phyloP scores from a whole-genome alignment of 164 flowering plant species.

The Stephania cephalantha region DNA sequence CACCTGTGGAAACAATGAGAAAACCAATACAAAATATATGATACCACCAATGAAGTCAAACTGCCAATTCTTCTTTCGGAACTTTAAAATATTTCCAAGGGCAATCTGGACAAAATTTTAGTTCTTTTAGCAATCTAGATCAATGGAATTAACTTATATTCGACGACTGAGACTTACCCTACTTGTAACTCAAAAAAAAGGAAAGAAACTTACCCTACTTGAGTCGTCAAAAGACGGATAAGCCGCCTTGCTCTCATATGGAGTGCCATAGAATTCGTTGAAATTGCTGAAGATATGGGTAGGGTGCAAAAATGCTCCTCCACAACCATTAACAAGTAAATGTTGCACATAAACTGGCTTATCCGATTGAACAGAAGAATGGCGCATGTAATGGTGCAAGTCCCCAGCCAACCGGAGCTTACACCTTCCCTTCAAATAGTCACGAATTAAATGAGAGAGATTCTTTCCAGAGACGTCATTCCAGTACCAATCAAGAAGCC shows the following conservation, averaged over 20 bases:
- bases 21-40: constrained; percentile 77
- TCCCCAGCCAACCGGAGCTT: constrained; percentile 95
- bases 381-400: constrained; percentile 98
- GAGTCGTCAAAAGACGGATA: constrained; percentile 99
- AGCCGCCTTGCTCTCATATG: constrained; percentile 76
- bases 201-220: constrained; percentile 54
- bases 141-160: neutral
- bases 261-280: constrained; percentile 44
- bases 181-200: constrained; percentile 29
- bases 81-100: constrained; percentile 90
- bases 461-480: constrained; percentile 74
- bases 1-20: constrained; percentile 94
- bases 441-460: constrained; percentile 64
- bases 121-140: neutral
- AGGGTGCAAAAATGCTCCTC: constrained; percentile 99
- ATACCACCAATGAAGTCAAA: constrained; percentile 99
- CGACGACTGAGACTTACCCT: constrained; percentile 41
- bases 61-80: constrained; percentile 98
- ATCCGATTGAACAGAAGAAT: constrained; percentile 66
- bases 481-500: constrained; percentile 99
- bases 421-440: constrained; percentile 86
- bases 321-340: constrained; percentile 97
- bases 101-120: constrained; percentile 66
- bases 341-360: constrained; percentile 80
- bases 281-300: constrained; percentile 89